Evolutionary conservation across 2,329 filamentous ascomycete species (phyloP), one percentile per base, ranked within the genome.

Genomic region (Phaeosphaeriaceae sp.): DNA sequence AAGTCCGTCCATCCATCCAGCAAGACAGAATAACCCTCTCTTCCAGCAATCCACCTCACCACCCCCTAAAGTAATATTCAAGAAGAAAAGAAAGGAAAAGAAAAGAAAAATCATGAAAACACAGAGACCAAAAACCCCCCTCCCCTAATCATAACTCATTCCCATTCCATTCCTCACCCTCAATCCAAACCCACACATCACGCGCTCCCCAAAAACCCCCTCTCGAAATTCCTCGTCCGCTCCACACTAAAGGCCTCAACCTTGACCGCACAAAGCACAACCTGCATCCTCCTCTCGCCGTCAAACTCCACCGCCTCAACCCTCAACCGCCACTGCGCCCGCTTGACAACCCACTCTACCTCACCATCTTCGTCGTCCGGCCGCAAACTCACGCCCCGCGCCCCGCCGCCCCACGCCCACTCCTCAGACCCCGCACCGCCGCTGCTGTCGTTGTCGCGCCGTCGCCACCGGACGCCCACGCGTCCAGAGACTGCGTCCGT

Each of bases 191-290:
- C 6, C 28, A 30, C 15, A 18, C 17, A 18, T 15, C 21, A 58
- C 3, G 23, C 45, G 34, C 45, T 43, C 3, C 60, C 55, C 42
- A 95, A 70, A 67, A 95, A 96, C 0, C 74, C 75, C 54, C 88
- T 81, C 42, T 78, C 72, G 41, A 74, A 74, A 74, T 95, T 96
- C 55, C 89, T 81, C 9, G 80, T 80, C 53, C 79, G 77, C 72
- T 93, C 85, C 6, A 79, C 81, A 44, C 81, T 87, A 60, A 86
- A 82, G 0, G 87, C 88, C 59, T 95, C 88, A 20, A 96, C 68
- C 71, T 89, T 91, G 28, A 92, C 88, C 1, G 86, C 89, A 13
- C 88, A 80, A 41, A 96, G 79, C 17, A 90, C 80, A 50, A 90
- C 87, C 73, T 93, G 88, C 47, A 87, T 79, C 2, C 78, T 77